Evolutionary conservation across 2,329 filamentous ascomycete genomes (phyloP), one percentile per base, ranked within the genome.

Genomic region (Penicillium psychrosexuale): DNA sequence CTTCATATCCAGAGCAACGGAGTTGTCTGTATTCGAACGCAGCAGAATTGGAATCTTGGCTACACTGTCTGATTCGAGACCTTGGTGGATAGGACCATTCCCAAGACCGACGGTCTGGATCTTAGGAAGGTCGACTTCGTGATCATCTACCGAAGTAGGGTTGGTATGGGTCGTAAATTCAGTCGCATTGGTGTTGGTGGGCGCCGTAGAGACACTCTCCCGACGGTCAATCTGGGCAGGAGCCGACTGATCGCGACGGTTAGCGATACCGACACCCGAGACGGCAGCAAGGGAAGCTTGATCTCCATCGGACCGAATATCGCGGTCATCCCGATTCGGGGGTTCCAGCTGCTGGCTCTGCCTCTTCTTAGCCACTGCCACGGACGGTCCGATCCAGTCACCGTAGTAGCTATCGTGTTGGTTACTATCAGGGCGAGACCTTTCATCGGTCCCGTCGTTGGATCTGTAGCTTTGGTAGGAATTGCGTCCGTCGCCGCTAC

Each of bases 331-430:
- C 13, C 38, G 36, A 13, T 46, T 49, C 8, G 47, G 22, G 2
- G 47, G 17, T 12, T 58, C 47, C 9, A 45, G 24, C 27, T 58
- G 51, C 27, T 61, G 60, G 17, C 43, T 57, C 47, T 66, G 61
- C 28, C 58, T 61, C 47, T 67, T 67, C 43, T 59, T 62, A 15
- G 55, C 52, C 13, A 58, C 56, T 17, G 62, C 61, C 30, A 74
- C 77, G 40, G 76, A 76, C 31, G 74, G 58, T 22, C 75, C 78
- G 72, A 84, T 78, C 81, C 82, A 85, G 30, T 80, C 74, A 15
- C 78, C 78, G 53, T 82, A 80, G 48, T 75, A 72, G 58, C 74
- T 80, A 56, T 70, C 67, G 46, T 72, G 63, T 44, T 63, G 64
- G 36, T 64, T 66, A 17, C 65, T 58, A 15, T 54, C 54, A 30